Evolutionary conservation across 2,329 filamentous ascomycete species (phyloP), one percentile per base, ranked within the genome.

Genomic region (Sporothrix curviconia): DNA sequence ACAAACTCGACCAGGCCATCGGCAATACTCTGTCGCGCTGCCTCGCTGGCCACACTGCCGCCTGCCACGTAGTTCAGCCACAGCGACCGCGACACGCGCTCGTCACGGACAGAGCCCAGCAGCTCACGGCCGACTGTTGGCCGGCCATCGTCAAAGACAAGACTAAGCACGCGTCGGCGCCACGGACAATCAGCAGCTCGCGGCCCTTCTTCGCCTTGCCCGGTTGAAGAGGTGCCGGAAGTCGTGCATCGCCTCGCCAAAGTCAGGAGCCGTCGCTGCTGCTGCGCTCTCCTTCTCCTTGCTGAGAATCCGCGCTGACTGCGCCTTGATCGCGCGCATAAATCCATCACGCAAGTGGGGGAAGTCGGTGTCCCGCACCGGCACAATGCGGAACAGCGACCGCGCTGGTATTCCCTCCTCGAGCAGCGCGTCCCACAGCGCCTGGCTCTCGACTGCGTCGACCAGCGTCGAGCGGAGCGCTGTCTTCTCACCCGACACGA

Each of bases 301-400:
- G 1, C 55, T 58, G 5, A 60, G n/a, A 14, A 63, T 46, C 8
- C 49, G 57, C 1, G 85, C 78, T 2, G 87, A 86, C 34, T 87
- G 83, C 8, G 82, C 86, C 55, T 89, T 88, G 62, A 99, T 87
- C 22, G 89, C 88, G 6, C 91, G 83, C 59, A 96, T 89, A 76
- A 92, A 95, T 1, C 89, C 94, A 68, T 99, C 94, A 40, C 92
- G 83, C 61, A 99, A 72, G 70, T 99, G 94, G 63, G 86, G 84
- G 72, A 96, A 97, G 71, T 97, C 92, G 17, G 94, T 99, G 71
- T 95, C 91, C 37, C 90, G 81, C n/a, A 90, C 91, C 0, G 94
- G 94, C 3, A 92, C 85, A 62, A 99, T 87, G 46, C 92, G 82
- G 73, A 95, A 85, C 0, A 86, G 82, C 25, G 85, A 92, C 56